Evolutionary conservation across 2,329 filamentous ascomycete species (phyloP).

Genomic region (Claviceps citrina): DNA sequence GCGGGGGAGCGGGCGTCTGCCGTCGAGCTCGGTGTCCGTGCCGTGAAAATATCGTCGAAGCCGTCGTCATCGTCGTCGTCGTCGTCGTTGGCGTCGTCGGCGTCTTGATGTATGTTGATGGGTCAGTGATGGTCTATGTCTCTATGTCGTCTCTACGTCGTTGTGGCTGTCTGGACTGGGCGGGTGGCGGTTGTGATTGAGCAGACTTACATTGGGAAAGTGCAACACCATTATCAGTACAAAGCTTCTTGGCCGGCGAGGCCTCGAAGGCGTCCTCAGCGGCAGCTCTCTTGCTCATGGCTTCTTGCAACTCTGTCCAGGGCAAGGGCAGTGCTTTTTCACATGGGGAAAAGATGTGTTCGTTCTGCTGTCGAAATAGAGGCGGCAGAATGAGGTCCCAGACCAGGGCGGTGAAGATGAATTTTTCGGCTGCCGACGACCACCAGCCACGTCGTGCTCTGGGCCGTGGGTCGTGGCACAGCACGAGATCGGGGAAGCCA

Average conservation of each 20-base stretch:
- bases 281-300: constrained; percentile 21
- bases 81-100: constrained; percentile 5
- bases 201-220: constrained; percentile 12
- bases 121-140: neutral
- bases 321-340: neutral
- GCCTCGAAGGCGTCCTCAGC: constrained; percentile 11
- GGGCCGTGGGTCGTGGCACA: no score
- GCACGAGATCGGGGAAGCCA: constrained; percentile 13
- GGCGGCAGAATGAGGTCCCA: constrained; percentile 18
- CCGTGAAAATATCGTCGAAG: constrained; percentile 13
- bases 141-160: neutral
- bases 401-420: constrained; percentile 19
- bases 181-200: neutral
- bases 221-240: constrained; percentile 8
- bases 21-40: constrained; percentile 19
- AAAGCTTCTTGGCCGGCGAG: constrained; percentile 15
- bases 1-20: constrained; percentile 18
- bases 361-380: no score
- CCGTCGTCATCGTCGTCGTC: constrained; percentile 21
- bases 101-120: neutral
- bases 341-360: no score
- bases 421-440: constrained; percentile 17
- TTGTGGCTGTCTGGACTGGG: neutral
- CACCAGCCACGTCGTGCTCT: no score
- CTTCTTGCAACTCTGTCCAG: neutral